A percentile compares a stretch with the other conserved stretches of the same genome.
Conservation (phyloP, 352 stramenopile genomes). For the Phytophthora europaea region DNA sequence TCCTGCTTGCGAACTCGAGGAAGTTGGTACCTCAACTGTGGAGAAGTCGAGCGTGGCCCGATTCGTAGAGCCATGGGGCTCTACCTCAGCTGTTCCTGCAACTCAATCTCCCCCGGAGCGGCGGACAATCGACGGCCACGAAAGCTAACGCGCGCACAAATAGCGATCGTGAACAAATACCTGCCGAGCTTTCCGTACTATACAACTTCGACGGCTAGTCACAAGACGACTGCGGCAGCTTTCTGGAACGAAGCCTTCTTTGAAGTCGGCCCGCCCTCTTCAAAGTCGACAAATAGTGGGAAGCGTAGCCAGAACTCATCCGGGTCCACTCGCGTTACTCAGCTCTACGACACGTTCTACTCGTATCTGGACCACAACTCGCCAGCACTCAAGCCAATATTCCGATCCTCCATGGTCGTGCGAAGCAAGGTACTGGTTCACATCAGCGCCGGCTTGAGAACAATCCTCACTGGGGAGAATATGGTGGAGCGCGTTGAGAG, state of each 20-base stretch:
- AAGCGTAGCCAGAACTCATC: constrained; percentile 30
- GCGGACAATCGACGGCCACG: constrained; percentile 18
- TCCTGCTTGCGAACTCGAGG: not conserved
- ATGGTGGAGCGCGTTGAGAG: constrained; percentile 77
- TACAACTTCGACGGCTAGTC: constrained; percentile 43
- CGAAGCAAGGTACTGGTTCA: constrained; percentile 90
- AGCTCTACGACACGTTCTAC: constrained; percentile 65
- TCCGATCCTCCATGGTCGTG: constrained; percentile 62
- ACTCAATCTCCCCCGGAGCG: constrained; percentile 12
- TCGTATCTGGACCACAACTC: constrained; percentile 55
- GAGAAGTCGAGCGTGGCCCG: not conserved
- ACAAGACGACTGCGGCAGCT: constrained; percentile 40
- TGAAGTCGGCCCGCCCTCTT: constrained; percentile 23
- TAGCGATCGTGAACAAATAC: constrained; percentile 44
- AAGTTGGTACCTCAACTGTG: not conserved
- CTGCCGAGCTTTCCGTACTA: constrained; percentile 52
- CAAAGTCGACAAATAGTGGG: constrained; percentile 25
- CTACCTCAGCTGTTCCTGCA: constrained; percentile 33
- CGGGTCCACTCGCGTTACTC: constrained; percentile 29
- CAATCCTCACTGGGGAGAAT: constrained; percentile 50
- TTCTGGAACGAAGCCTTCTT: constrained; percentile 58
- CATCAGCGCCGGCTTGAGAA: constrained; percentile 76
- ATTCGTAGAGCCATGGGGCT: constrained; percentile 20
- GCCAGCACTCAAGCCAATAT: constrained; percentile 55
- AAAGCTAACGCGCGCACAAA: constrained; percentile 42